Evolutionary conservation across 805 yeast genomes (phyloP).

Genomic region (Nakazawaea laoshanensis): DNA sequence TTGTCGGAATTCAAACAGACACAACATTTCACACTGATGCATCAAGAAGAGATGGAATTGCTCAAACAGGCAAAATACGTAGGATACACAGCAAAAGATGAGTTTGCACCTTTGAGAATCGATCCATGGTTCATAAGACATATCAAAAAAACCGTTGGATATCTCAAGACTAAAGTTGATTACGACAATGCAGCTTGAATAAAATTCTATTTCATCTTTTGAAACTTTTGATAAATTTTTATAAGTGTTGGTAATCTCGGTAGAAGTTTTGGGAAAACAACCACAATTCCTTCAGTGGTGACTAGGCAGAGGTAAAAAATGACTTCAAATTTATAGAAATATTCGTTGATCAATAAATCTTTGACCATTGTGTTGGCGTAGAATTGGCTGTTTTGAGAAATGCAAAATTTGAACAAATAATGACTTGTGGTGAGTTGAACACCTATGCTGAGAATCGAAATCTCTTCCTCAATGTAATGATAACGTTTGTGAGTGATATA

Average conservation of each 20-base stretch:
- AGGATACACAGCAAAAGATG: slow-evolving; percentile 9
- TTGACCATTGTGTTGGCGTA: not conserved
- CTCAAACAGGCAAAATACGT: slow-evolving; percentile 11
- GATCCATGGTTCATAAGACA: slow-evolving; percentile 13
- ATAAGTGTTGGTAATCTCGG: slow-evolving; percentile 22
- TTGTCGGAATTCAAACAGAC: slow-evolving; percentile 23
- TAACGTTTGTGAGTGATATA: too few relatives aligned
- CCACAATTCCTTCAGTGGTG: slow-evolving; percentile 25
- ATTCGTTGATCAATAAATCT: slow-evolving; percentile 70
- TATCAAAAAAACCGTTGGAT: slow-evolving; percentile 7
- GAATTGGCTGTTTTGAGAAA: not conserved
- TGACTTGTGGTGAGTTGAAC: slow-evolving; percentile 1
- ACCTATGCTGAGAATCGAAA: slow-evolving; percentile 3
- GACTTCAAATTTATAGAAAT: slow-evolving; percentile 60
- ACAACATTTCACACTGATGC: slow-evolving; percentile 19
- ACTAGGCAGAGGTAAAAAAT: slow-evolving; percentile 56
- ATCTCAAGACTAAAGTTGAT: not conserved
- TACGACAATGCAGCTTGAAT: slow-evolving; percentile 6
- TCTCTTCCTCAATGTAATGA: not conserved
- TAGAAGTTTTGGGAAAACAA: slow-evolving; percentile 21
- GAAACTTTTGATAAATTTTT: not conserved
- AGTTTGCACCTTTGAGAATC: slow-evolving; percentile 11
- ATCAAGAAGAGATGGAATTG: slow-evolving; percentile 19
- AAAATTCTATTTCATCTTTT: not conserved
- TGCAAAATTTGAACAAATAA: not conserved